Evolutionary conservation across 192 early-diverging fungal genomes (phyloP), one percentile per base, ranked within the genome.

Genomic region (Entomortierella parvispora): DNA sequence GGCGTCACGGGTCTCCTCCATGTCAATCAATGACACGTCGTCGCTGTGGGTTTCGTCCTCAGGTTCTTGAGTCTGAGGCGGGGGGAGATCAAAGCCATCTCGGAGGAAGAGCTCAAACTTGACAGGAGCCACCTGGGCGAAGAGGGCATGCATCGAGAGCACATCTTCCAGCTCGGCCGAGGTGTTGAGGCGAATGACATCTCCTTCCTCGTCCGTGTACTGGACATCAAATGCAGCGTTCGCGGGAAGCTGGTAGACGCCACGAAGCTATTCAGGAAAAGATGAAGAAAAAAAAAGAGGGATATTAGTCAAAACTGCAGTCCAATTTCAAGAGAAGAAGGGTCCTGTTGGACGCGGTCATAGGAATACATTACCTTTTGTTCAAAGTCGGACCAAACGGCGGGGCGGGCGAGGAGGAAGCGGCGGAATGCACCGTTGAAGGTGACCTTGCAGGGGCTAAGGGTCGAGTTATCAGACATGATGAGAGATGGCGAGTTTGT

Each of bases 131-230:
- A 64, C 20, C 48, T 77, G 65, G 43, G 29, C 58, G 60, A 77
- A 77, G 33, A 77, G 60, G 0, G 52, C 45, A n/a, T 77, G 74
- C 65, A 64, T 77, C 2, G 66, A 22, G 8, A 77, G 54, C 26
- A 77, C 65, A 56, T 77, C 74, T 59, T 77, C 74, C 5, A 77
- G 74, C 23, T 77, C 74, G 37, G 53, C 62, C 32, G 54, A 50
- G 9, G 74, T 77, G 65, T 53, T 77, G 55, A 77, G 74, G 1
- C 60, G 40, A 14, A 77, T 77, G n/a, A 68, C 56, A 64, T 77
- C 74, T 12, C 74, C 74, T 23, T 77, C 74, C 29, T 77, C 74
- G 54, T 77, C 74, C 50, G 28, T 68, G 74, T 77, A 77, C 47
- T 68, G 74, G 17, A 77, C 66, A 28, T 68, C 48, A 22, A 77